Conservation (phyloP, 1,139 yeast species). For the Diutina ranongensis region DNA sequence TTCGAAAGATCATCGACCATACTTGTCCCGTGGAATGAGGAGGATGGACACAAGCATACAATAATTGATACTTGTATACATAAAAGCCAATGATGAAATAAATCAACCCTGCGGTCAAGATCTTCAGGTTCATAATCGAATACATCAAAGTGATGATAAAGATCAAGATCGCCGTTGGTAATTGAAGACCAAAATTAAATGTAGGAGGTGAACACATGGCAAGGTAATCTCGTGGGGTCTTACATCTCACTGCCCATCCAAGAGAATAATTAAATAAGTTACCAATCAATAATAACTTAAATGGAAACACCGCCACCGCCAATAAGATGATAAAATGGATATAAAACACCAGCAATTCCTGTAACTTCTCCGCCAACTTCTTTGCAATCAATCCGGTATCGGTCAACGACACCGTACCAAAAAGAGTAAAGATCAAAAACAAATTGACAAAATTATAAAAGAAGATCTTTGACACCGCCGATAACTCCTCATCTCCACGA, state of each 20-base stretch:
- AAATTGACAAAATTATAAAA: constrained; percentile 69
- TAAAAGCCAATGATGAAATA: constrained; percentile 68
- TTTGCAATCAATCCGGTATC: constrained; percentile 69
- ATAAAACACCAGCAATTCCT: constrained; percentile 59
- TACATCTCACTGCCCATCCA: constrained; percentile 9
- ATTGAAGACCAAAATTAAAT: constrained; percentile 69
- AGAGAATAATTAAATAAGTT: constrained; percentile 8
- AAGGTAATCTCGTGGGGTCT: constrained; percentile 43
- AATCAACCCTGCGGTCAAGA: constrained; percentile 58
- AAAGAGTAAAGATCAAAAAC: constrained; percentile 67
- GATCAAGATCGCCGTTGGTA: constrained; percentile 73
- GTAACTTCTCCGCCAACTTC: constrained; percentile 59
- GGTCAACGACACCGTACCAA: constrained; percentile 60
- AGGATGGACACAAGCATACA: constrained; percentile 74
- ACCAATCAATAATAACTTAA: constrained; percentile 46
- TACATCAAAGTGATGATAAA: constrained; percentile 66
- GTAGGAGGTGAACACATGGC: constrained; percentile 66
- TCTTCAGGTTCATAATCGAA: constrained; percentile 68
- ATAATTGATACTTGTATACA: constrained; percentile 70
- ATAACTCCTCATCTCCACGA: constrained; percentile 64
- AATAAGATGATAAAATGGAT: constrained; percentile 65
- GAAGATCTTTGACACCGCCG: constrained; percentile 66
- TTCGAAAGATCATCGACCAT: constrained; percentile 71
- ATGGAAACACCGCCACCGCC: constrained; percentile 72
- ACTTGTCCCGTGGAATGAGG: constrained; percentile 86